phyloP scores from a whole-genome alignment of 2,329 filamentous ascomycete genomes.

The Coniochaeta sp. region DNA sequence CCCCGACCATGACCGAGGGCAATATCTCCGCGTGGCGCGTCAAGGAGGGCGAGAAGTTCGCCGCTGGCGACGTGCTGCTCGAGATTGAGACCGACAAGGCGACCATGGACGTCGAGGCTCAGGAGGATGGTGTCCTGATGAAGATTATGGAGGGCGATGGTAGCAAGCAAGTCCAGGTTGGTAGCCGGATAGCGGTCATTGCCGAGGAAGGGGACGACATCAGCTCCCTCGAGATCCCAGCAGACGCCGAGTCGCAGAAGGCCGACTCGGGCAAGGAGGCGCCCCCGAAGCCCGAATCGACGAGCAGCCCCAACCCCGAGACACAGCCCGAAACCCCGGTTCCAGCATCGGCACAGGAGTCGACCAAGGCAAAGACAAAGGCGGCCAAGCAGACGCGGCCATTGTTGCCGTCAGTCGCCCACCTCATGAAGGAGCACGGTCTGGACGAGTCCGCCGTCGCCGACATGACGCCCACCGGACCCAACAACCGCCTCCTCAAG shows the following conservation, averaged over 20 bases:
- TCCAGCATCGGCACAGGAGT: slow-evolving; percentile 19
- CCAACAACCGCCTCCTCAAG: slow-evolving; percentile 83
- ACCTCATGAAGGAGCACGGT: slow-evolving; percentile 73
- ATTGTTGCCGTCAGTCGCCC: slow-evolving; percentile 74
- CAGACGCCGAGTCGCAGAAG: slow-evolving; percentile 50
- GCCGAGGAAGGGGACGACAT: slow-evolving; percentile 79
- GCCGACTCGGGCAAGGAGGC: slow-evolving; percentile 24
- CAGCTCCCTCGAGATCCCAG: slow-evolving; percentile 64
- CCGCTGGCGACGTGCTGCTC: slow-evolving; percentile 77
- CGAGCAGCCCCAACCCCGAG: slow-evolving; percentile 13
- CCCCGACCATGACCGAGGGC: slow-evolving; percentile 89
- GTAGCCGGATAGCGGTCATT: slow-evolving; percentile 72
- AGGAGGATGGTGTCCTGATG: slow-evolving; percentile 79
- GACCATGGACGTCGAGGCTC: slow-evolving; percentile 89
- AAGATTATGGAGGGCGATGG: slow-evolving; percentile 74
- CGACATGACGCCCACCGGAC: slow-evolving; percentile 82
- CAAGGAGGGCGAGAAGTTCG: slow-evolving; percentile 79
- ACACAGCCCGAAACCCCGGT: slow-evolving; percentile 9
- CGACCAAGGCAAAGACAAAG: slow-evolving; percentile 39
- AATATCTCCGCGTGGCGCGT: slow-evolving; percentile 81
- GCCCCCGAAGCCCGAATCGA: slow-evolving; percentile 13
- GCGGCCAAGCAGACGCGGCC: slow-evolving; percentile 62
- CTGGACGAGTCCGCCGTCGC: slow-evolving; percentile 67
- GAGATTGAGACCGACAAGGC: slow-evolving; percentile 95
- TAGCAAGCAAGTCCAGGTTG: slow-evolving; percentile 70